Base-by-base conservation (phyloP, 345 rosid species). In the Moricandia moricandioides region DNA sequence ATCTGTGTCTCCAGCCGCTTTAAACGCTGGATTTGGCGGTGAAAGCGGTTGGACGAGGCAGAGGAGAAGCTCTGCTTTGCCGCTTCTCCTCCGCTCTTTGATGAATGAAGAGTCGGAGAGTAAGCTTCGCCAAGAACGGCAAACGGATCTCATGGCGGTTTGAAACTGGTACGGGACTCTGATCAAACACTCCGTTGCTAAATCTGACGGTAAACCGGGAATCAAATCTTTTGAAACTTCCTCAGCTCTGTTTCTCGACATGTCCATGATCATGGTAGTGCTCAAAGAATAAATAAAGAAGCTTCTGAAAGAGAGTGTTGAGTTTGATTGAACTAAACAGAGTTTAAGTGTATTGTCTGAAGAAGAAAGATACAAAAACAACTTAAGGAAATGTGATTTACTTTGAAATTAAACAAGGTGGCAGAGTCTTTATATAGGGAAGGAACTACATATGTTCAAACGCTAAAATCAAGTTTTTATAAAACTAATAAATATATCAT, bases 161-260 rank as follows among this genome's bases (percentile, higher is more conserved):
- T 85, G 90, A 63, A 72, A 85, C 18, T 85, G 76, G 11, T 68
- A 81, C 8, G 90, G 88, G 1, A 86, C 90, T 73, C 84, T 83
- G 0, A 85, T 13, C 40, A 86, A 27, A 77, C 90, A 87, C 24
- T 85, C 88, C 13, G 72, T 40, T 8, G 85, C 86, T 61, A 86
- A 78, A 10, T 83, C 88, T 6, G 75, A 79, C 0, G 88, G 88
- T 30, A 86, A 69, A 37, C 88, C 87, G 31, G 88, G 84, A 74
- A 87, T 85, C 57, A 87, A 70, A 58, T 73, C 52, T 56, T 33
- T 67, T 12, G 62, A 7, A 21, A 34, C 30, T 45, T 45, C 51
- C 0, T 0, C 26, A 4, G n/a, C 12, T 56, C 35, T 70, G 17
- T 27, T 69, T 21, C 21, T 63, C 13, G 62, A 45, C 40, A 14